Percentiles rank a stretch among this genome's conserved stretches.
Evolutionary conservation across 257 asterid genomes (phyloP).

Genomic region (Plantago ovata): DNA sequence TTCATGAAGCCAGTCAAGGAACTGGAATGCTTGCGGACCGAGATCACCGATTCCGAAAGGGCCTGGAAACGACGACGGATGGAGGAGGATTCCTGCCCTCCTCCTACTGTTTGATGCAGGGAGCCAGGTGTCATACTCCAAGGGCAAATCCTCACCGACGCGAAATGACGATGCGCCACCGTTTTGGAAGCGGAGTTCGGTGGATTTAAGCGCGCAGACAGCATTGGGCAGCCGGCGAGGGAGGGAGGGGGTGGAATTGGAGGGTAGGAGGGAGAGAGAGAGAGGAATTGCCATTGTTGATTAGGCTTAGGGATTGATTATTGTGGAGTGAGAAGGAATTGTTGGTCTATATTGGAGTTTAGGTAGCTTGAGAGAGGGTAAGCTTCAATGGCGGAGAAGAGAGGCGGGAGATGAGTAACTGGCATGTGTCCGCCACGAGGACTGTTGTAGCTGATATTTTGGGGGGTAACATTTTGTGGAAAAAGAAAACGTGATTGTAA

Average conservation of each 20-base stretch:
- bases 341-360: background rate
- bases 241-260: conserved; percentile 21
- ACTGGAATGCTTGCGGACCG: conserved; percentile 68
- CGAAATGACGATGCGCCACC: conserved; percentile 22
- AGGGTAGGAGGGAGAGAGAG: conserved; percentile 27
- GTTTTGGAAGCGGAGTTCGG: conserved; percentile 26
- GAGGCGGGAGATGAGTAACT: background rate
- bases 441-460: no score
- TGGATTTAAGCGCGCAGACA: conserved; percentile 2
- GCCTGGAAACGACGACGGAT: conserved; percentile 93
- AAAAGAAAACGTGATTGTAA: no score
- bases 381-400: background rate
- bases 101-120: conserved; percentile 58
- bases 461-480: no score
- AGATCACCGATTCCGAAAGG: conserved; percentile 96
- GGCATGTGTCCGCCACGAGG: background rate
- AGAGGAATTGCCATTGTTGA: conserved; percentile 31
- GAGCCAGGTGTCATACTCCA: conserved; percentile 61
- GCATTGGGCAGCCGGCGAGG: conserved; percentile 3
- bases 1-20: conserved; percentile 86
- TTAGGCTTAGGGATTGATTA: background rate
- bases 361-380: background rate
- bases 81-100: conserved; percentile 90
- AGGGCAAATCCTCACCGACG: conserved; percentile 76
- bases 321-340: background rate